A percentile compares a stretch with the other conserved stretches of the same genome.
These are phyloP conservation scores for Saccharomycopsis fibuligera DNA, from an alignment of 805 yeast species.

Conservation along the genomic window DNA sequence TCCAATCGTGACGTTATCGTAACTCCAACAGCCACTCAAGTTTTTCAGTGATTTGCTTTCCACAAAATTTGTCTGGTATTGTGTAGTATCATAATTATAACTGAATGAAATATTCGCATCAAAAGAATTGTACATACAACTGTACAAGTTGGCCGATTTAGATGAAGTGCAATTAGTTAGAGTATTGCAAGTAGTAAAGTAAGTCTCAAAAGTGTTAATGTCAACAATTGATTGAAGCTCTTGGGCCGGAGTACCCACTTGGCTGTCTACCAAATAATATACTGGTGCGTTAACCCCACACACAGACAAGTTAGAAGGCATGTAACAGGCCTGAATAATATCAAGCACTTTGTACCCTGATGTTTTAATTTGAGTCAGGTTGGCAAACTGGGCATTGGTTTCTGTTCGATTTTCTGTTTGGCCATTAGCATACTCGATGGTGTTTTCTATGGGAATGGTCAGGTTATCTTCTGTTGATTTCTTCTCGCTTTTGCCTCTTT, in stretches of 20 bases:
- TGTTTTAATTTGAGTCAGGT: background rate
- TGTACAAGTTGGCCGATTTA: constrained; percentile 12
- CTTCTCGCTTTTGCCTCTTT: too few species aligned
- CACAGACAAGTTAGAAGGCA: constrained; percentile 15
- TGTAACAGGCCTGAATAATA: constrained; percentile 19
- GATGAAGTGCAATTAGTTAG: constrained; percentile 15
- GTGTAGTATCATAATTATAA: constrained; percentile 16
- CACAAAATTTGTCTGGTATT: constrained; percentile 13
- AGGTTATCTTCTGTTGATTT: background rate
- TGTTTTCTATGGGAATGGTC: background rate
- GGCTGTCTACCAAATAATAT: constrained; percentile 8
- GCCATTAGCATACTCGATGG: background rate
- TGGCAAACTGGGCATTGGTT: background rate
- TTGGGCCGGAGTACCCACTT: constrained; percentile 19
- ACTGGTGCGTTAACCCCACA: constrained; percentile 21
- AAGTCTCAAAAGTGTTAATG: constrained; percentile 18
- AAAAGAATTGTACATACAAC: constrained; percentile 18
- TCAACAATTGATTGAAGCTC: constrained; percentile 13
- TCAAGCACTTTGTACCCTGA: constrained; percentile 8
- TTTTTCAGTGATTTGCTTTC: constrained; percentile 6
- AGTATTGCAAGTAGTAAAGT: constrained; percentile 16
- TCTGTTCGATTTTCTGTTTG: background rate
- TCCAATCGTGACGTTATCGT: constrained; percentile 19
- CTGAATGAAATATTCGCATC: constrained; percentile 16
- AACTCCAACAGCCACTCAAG: constrained; percentile 19